Evolutionary conservation across 2,329 filamentous ascomycete species (phyloP).

Genomic region (Cladosporium austrohemisphaericum): DNA sequence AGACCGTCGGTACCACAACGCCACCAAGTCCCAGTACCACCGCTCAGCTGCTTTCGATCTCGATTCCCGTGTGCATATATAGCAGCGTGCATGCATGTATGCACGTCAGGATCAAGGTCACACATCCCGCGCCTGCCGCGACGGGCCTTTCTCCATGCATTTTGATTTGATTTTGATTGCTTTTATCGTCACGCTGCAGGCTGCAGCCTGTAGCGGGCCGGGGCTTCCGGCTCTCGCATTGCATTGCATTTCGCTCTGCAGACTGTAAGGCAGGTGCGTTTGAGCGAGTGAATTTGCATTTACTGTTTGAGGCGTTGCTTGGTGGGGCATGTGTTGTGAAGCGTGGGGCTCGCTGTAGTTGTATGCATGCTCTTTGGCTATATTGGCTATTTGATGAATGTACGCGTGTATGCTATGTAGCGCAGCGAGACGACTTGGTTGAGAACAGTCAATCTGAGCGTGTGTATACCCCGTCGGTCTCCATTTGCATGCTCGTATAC

Average conservation of each 20-base stretch:
- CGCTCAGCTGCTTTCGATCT: neutral
- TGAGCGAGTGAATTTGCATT: slow-evolving; percentile 3
- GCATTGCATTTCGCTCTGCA: neutral
- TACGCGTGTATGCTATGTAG: neutral
- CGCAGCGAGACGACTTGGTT: too few relatives aligned
- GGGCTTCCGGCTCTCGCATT: neutral
- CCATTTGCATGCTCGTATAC: too few relatives aligned
- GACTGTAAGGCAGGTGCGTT: too few relatives aligned
- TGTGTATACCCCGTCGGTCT: too few relatives aligned
- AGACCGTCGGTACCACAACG: neutral
- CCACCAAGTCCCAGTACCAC: neutral
- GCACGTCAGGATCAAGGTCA: neutral
- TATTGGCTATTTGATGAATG: too few relatives aligned
- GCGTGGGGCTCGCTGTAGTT: too few relatives aligned
- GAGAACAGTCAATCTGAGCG: too few relatives aligned
- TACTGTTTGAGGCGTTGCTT: too few relatives aligned
- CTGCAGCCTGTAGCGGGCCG: slow-evolving; percentile 1
- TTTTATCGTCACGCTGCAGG: slow-evolving; percentile 1
- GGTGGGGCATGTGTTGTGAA: too few relatives aligned
- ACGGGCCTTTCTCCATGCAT: neutral
- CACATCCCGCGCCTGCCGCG: neutral
- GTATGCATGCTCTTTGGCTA: neutral
- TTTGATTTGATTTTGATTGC: neutral
- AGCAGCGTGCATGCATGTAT: slow-evolving; percentile 1
- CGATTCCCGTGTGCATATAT: neutral